Base-by-base conservation (phyloP, 192 early-diverging fungal genomes). In the Phlyctochytrium arcticum region DNA sequence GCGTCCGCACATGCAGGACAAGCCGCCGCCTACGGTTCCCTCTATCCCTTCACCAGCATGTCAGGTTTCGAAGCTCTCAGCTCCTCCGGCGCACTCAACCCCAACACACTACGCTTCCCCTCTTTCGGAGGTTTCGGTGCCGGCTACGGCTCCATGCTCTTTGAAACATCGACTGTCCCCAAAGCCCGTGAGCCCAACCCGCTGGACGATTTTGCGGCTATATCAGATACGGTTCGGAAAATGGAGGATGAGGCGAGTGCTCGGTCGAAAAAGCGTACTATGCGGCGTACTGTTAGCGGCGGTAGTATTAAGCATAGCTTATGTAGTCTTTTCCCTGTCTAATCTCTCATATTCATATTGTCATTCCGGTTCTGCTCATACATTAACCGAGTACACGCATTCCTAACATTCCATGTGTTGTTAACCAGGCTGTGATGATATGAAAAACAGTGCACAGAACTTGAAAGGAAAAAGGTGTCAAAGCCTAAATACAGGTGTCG, bases 171-270 rank as follows among this genome's bases (percentile, higher is more conserved):
- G 12, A 23, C 60, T 12, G 27, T 36, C 3, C 32, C 35, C 19
- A 17, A 35, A 36, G 5, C 24, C 0, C 42, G 65, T 5, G 58
- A 34, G 42, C 67, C 67, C 37, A 69, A 69, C 27, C 67, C 67
- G 31, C 44, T 69, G 36, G 67, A 69, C 27, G 67, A 69, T 32
- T 62, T 69, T 60, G 67, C 67, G 8, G 67, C 67, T 4, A 62
- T 69, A 19, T 51, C 58, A 6, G 67, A 69, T 47, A 69, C 67
- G 1, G 67, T 69, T 23, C 57, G 67, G 27, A 26, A 35, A 17
- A 69, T 69, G 67, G 67, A 69, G 30, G 59, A 62, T 42, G 67
- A 69, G 33, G 67, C 67, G 30, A 54, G 36, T 33, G 51, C 56
- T 3, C n/a, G 67, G 35, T 39, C 48, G 1, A 51, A 42, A 35